These are phyloP conservation scores for Pleurostoma richardsiae DNA, from an alignment of 2,329 filamentous ascomycete genomes.

Conservation along the genomic window DNA sequence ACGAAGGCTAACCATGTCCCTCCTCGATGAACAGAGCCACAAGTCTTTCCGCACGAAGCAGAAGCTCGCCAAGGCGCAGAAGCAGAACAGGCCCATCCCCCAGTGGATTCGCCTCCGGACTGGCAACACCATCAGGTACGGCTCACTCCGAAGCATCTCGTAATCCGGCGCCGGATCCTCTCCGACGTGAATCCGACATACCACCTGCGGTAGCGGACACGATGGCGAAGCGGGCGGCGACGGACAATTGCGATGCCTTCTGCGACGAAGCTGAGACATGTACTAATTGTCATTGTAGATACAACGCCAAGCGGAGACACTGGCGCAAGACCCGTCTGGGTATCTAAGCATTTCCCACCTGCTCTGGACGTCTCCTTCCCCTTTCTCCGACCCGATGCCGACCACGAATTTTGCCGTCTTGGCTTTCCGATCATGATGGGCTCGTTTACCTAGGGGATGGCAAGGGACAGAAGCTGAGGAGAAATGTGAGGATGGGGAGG, in stretches of 20 bases:
- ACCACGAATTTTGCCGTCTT: too few relatives aligned
- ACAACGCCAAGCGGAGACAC: conserved; percentile 99
- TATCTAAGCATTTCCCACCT: conserved; percentile 65
- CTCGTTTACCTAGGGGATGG: too few relatives aligned
- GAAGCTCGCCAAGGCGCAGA: conserved; percentile 99
- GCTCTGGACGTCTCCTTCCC: background rate
- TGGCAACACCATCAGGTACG: conserved; percentile 98
- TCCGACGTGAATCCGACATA: too few relatives aligned
- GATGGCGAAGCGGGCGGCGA: too few relatives aligned
- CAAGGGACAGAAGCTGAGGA: too few relatives aligned
- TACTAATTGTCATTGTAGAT: conserved; percentile 50
- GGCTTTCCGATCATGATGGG: too few relatives aligned
- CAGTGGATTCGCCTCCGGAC: conserved; percentile 99
- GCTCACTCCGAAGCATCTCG: conserved; percentile 11
- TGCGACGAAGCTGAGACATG: too few relatives aligned
- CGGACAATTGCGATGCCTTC: too few relatives aligned
- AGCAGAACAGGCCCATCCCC: conserved; percentile 99
- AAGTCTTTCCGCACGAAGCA: conserved; percentile 99
- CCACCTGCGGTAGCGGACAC: too few relatives aligned
- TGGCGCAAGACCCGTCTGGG: conserved; percentile 99
- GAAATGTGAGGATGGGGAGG: too few relatives aligned
- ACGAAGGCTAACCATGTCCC: conserved; percentile 4
- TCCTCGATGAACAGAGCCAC: conserved; percentile 67
- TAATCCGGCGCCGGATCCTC: background rate
- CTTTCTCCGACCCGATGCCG: too few relatives aligned